These are phyloP conservation scores for Ogataea pilisensis DNA, from an alignment of 805 yeast species.

Conservation along the genomic window DNA sequence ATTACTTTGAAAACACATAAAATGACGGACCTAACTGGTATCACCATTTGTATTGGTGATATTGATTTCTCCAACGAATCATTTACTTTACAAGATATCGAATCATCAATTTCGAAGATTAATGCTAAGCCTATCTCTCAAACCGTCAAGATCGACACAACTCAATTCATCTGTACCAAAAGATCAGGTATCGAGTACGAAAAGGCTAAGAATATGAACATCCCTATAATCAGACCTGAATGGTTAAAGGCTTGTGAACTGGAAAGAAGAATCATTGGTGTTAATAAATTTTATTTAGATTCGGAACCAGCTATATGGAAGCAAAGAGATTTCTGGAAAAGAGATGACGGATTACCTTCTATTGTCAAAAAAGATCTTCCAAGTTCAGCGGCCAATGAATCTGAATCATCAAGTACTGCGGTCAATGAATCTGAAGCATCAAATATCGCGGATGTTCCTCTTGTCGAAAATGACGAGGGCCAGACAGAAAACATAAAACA, in stretches of 20 bases:
- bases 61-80: slow-evolving; percentile 50
- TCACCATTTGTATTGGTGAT: slow-evolving; percentile 85
- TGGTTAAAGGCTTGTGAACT: slow-evolving; percentile 93
- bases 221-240: slow-evolving; percentile 93
- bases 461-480: no score
- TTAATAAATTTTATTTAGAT: slow-evolving; percentile 75
- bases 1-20: slow-evolving; percentile 80
- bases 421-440: no score
- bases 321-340: slow-evolving; percentile 40
- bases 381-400: no score
- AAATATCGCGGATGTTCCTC: no score
- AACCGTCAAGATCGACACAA: slow-evolving; percentile 81
- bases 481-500: no score
- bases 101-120: slow-evolving; percentile 56
- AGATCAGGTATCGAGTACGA: slow-evolving; percentile 62
- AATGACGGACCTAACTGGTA: slow-evolving; percentile 93
- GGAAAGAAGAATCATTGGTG: slow-evolving; percentile 90
- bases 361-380: slow-evolving; percentile 3
- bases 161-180: slow-evolving; percentile 82
- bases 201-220: slow-evolving; percentile 78
- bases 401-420: no score
- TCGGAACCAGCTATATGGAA: slow-evolving; percentile 40
- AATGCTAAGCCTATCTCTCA: slow-evolving; percentile 79
- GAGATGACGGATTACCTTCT: slow-evolving; percentile 2
- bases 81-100: slow-evolving; percentile 53